Base-by-base conservation (phyloP, 1,139 yeast genomes). In the Diutina catenulata region DNA sequence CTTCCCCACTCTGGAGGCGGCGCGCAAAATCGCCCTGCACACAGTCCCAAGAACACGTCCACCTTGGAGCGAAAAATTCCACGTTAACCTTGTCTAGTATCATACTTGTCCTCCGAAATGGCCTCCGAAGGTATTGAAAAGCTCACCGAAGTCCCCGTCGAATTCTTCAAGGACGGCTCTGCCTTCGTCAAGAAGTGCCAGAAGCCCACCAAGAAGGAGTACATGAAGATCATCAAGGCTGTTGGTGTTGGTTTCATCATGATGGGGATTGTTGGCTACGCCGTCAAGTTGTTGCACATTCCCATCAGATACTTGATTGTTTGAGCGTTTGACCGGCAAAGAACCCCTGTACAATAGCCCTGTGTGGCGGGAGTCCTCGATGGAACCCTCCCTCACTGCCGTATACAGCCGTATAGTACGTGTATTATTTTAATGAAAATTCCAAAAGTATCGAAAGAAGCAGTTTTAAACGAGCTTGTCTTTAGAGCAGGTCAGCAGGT, bases 211-310 rank as follows among this genome's bases (percentile, higher is more conserved):
- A 68, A 72, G 57, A 82, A 80, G 61, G 98, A 91, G 66, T 88
- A 83, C 69, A 53, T 79, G 44, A 81, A 82, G 62, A 83, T 88
- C 56, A 74, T 91, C 49, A 80, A 91, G 64, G 96, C 97, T 41
- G 97, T 91, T 42, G 97, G 97, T 53, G 73, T 87, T 49, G 98
- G 98, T 51, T 91, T 88, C 64, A 67, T 88, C 50, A 88, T 88
- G 76, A 93, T 91, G 91, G 98, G 98, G 53, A 82, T 86, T 53
- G 94, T 91, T 53, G 98, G 98, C 43, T 91, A 87, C 65, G 83
- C 80, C 53, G 94, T 91, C 63, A 91, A 91, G 68, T 74, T 88
- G 57, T 74, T 88, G 53, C 98, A 88, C 64, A 88, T 88, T 53
- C 98, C 98, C 56, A 87, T 88, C 67, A 82, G 97, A 69, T 93